Evolutionary conservation across 1,139 yeast species (phyloP), one percentile per base, ranked within the genome.

Genomic region (Diutina siamensis): DNA sequence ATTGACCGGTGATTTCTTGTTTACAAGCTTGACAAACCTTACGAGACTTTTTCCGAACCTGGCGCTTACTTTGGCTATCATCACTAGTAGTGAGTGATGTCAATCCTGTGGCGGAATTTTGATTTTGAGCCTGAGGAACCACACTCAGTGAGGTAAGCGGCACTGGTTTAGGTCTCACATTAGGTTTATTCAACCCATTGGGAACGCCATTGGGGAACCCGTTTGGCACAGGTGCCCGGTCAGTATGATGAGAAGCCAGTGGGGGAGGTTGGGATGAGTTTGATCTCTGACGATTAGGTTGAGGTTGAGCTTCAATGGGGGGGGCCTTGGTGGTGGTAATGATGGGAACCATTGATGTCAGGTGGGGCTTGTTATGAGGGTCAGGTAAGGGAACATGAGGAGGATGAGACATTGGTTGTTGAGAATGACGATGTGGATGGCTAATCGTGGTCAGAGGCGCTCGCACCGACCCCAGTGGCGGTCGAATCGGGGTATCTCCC

Each of bases 1-100:
- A 80, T 52, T 86, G 92, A 9, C 94, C 94, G 1, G 81, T 72
- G 38, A 88, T 84, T 31, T 78, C 78, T 44, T 71, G 62, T 2
- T 73, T 73, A 64, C 97, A 88, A 44, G 72, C 70, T 33, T 74
- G 68, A 62, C 95, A 84, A 15, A 62, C 55, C 51, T 75, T 68
- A 45, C 62, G 58, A 44, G 56, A 62, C 49, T 36, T 35, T 20
- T 34, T 38, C 19, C 42, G 31, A 12, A n/a, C 40, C 34, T 9
- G 21, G 44, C 36, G 36, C 20, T 17, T 20, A 10, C 36, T 20
- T 8, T 15, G 35, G 31, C 19, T 13, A 34, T n/a, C 31, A 19
- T 10, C 20, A 18, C 25, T 9, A 34, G 18, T 22, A 21, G 4
- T n/a, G n/a, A n/a, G n/a, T n/a, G n/a, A n/a, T n/a, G n/a, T n/a